Base-by-base conservation (phyloP, 495 filamentous ascomycete genomes). In the Rusavskia elegans region DNA sequence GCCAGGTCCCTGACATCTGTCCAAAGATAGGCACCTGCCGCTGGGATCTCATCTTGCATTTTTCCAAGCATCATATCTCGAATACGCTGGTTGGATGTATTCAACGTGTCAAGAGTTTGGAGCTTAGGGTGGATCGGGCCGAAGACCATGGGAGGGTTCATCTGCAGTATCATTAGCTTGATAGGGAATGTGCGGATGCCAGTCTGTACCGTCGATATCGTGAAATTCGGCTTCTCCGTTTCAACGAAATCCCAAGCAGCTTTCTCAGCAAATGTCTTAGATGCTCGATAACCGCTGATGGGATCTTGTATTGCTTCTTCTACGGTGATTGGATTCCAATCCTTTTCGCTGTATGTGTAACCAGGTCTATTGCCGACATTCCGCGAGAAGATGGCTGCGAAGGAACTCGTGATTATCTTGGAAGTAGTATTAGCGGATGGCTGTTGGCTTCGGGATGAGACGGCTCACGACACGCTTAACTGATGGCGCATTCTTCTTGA, bases 271-370 rank as follows among this genome's bases (percentile, higher is more conserved):
- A 74, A 73, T 13, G 73, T 77, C 66, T 86, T 87, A 55, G 77
- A 81, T 19, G 72, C 83, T 27, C 82, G 71, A 66, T 93, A 94
- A 19, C 80, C 80, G 2, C 72, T 75, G 5, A 75, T 54, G 21
- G 66, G 64, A 41, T 79, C 73, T 2, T 64, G 54, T 49, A 73
- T 56, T 2, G 83, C 78, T 55, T 88, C 75, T 56, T 84, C 81
- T 56, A 73, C 67, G 5, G 87, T 90, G 4, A 87, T 74, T 0
- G 87, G 87, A 66, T 92, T 92, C 89, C 89, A 97, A 45, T 82
- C 79, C 19, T 69, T 67, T 61, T 93, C 87, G 50, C 70, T 72
- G 63, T 87, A 93, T 16, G 70, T 71, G 52, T 76, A 70, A 44
- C 71, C 72, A 0, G 71, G 69, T 54, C 71, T 68, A 36, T 65